These are phyloP conservation scores for Neltuma alba DNA, from an alignment of 306 rosid species.

Conservation along the genomic window DNA sequence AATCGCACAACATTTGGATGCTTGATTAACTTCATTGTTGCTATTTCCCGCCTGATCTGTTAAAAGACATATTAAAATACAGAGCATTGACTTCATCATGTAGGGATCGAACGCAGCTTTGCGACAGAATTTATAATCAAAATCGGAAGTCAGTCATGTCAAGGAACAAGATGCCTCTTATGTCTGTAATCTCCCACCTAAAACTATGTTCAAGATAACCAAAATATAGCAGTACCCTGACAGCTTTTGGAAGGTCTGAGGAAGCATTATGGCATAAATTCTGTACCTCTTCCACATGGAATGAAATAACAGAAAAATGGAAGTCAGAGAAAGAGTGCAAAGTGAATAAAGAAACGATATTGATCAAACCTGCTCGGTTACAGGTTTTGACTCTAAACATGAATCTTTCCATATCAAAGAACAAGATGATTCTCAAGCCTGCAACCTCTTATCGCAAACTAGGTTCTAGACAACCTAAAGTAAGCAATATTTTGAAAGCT, in stretches of 20 bases:
- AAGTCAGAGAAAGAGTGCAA: not conserved
- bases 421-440: conserved; percentile 17
- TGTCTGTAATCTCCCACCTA: conserved; percentile 14
- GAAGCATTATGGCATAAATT: conserved; percentile 21
- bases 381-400: not conserved
- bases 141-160: not conserved
- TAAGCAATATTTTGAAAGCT: conserved; percentile 12
- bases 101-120: conserved; percentile 22
- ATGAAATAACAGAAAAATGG: not conserved
- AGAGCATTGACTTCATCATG: conserved; percentile 26
- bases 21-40: conserved; percentile 95
- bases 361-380: conserved; percentile 7
- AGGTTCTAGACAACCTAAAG: conserved; percentile 11
- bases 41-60: conserved; percentile 90
- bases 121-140: not conserved
- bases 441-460: conserved; percentile 11
- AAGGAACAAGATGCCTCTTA: conserved; percentile 22
- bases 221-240: conserved; percentile 11
- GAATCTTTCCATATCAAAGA: not conserved
- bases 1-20: conserved; percentile 92
- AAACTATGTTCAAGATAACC: conserved; percentile 9
- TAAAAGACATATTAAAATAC: conserved; percentile 20
- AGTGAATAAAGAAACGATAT: not conserved
- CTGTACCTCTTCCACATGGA: not conserved
- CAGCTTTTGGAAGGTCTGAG: conserved; percentile 25